Evolutionary conservation across 495 filamentous ascomycete species (phyloP).

Genomic region (Lindgomyces ingoldianus): DNA sequence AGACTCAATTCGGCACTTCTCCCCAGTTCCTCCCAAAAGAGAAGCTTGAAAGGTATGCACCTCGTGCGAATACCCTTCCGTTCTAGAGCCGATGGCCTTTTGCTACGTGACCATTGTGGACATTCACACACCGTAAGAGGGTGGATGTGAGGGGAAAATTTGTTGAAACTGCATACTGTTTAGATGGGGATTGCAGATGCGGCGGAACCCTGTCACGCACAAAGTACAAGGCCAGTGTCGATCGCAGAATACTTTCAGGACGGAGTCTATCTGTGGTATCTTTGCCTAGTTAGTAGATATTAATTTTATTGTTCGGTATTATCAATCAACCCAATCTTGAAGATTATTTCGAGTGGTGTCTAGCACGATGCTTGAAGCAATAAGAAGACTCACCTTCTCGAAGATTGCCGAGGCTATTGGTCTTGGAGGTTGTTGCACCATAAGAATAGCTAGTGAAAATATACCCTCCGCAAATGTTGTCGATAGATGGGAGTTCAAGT

Average conservation of each 20-base stretch:
- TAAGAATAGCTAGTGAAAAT: conserved; percentile 10
- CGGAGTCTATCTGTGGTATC: conserved; percentile 25
- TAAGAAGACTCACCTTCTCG: conserved; percentile 15
- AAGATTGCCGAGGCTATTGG: conserved; percentile 11
- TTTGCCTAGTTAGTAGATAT: not conserved
- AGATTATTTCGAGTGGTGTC: conserved; percentile 23
- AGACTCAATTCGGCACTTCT: conserved; percentile 13
- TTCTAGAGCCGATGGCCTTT: conserved; percentile 28
- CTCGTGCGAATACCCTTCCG: conserved; percentile 23
- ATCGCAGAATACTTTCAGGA: conserved; percentile 22
- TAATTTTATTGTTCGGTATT: not conserved
- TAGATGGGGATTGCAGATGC: conserved; percentile 9
- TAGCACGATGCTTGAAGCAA: conserved; percentile 31
- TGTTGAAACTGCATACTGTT: conserved; percentile 23
- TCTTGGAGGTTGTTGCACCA: conserved; percentile 3
- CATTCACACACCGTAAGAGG: conserved; percentile 30
- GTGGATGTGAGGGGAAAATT: conserved; percentile 12
- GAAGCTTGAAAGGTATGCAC: conserved; percentile 29
- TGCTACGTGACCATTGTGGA: conserved; percentile 19
- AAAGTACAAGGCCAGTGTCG: conserved; percentile 28
- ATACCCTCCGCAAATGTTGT: conserved; percentile 25
- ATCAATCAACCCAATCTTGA: conserved; percentile 2
- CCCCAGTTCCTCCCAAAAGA: conserved; percentile 12
- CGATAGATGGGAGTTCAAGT: conserved; percentile 16
- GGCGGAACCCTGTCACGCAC: conserved; percentile 10